phyloP scores from a whole-genome alignment of 257 asterid genomes.

The Linderniella brevidens region DNA sequence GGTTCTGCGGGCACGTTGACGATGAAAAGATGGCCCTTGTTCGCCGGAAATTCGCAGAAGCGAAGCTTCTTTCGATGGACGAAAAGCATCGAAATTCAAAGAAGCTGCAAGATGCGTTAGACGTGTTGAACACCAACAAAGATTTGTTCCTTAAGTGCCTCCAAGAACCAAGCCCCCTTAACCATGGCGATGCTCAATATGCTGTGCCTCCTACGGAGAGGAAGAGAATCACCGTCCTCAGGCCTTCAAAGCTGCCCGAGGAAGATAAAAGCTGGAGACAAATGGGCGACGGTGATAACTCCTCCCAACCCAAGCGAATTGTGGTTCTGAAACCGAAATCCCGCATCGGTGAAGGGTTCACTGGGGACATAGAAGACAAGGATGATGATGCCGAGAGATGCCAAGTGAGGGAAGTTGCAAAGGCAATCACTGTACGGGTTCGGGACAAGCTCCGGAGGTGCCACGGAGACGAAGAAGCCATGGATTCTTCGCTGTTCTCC shows the following conservation, averaged over 20 bases:
- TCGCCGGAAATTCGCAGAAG: slow-evolving; percentile 85
- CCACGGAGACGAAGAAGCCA: slow-evolving; percentile 46
- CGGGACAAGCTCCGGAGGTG: slow-evolving; percentile 45
- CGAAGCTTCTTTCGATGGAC: slow-evolving; percentile 68
- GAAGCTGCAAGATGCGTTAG: slow-evolving; percentile 81
- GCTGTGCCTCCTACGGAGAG: slow-evolving; percentile 56
- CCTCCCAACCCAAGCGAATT: slow-evolving; percentile 76
- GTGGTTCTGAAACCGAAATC: slow-evolving; percentile 87
- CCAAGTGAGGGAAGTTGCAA: slow-evolving; percentile 74
- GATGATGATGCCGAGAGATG: slow-evolving; percentile 45
- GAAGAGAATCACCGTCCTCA: slow-evolving; percentile 80
- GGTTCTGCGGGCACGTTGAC: slow-evolving; percentile 29
- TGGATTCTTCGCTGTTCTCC: slow-evolving; percentile 56
- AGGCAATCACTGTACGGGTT: slow-evolving; percentile 53
- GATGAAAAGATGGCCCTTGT: slow-evolving; percentile 66
- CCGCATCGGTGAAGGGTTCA: slow-evolving; percentile 28
- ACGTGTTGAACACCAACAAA: slow-evolving; percentile 73
- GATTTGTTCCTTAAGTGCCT: slow-evolving; percentile 75
- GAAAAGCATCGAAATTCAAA: slow-evolving; percentile 67
- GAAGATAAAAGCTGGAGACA: slow-evolving; percentile 29
- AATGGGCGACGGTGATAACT: slow-evolving; percentile 23
- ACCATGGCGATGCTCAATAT: slow-evolving; percentile 34
- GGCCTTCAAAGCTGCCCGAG: slow-evolving; percentile 62
- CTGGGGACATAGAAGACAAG: slow-evolving; percentile 29
- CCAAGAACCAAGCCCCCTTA: slow-evolving; percentile 78